These are phyloP conservation scores for Ustilaginoidea virens DNA, from an alignment of 2,329 filamentous ascomycete genomes.

Conservation along the genomic window DNA sequence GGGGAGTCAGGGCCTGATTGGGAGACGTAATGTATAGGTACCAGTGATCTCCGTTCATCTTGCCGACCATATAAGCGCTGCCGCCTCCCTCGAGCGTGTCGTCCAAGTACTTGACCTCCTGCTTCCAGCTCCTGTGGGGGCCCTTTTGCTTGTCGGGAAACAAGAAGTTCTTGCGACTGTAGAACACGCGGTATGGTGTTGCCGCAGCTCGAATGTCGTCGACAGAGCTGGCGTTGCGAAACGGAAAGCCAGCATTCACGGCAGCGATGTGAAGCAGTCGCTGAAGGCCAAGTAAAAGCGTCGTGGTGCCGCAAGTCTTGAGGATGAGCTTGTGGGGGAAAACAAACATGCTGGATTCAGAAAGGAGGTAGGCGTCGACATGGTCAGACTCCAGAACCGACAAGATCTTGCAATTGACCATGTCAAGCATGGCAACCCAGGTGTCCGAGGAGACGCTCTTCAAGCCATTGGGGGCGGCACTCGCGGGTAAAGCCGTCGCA, in stretches of 20 bases:
- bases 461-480: slow-evolving; percentile 59
- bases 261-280: slow-evolving; percentile 88
- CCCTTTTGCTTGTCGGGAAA: slow-evolving; percentile 90
- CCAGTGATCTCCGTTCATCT: slow-evolving; percentile 99
- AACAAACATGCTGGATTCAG: slow-evolving; percentile 99
- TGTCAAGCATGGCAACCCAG: slow-evolving; percentile 94
- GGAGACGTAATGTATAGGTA: slow-evolving; percentile 94
- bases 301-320: slow-evolving; percentile 97
- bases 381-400: slow-evolving; percentile 87
- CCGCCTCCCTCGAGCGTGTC: slow-evolving; percentile 82
- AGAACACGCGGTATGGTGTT: slow-evolving; percentile 90
- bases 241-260: slow-evolving; percentile 74
- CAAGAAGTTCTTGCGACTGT: slow-evolving; percentile 96
- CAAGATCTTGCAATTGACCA: slow-evolving; percentile 96
- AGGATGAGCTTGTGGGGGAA: slow-evolving; percentile 99
- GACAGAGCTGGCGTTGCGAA: slow-evolving; percentile 50
- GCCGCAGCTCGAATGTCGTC: slow-evolving; percentile 60
- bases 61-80: slow-evolving; percentile 98
- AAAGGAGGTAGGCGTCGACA: slow-evolving; percentile 91
- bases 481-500: slow-evolving; percentile 53
- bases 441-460: slow-evolving; percentile 72
- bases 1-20: slow-evolving; percentile 63
- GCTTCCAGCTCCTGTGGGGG: slow-evolving; percentile 92
- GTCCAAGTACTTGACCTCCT: slow-evolving; percentile 87
- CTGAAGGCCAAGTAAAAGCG: slow-evolving; percentile 74